Conservation (phyloP, 495 filamentous ascomycete genomes). For the Sabuloglossum arenarium region DNA sequence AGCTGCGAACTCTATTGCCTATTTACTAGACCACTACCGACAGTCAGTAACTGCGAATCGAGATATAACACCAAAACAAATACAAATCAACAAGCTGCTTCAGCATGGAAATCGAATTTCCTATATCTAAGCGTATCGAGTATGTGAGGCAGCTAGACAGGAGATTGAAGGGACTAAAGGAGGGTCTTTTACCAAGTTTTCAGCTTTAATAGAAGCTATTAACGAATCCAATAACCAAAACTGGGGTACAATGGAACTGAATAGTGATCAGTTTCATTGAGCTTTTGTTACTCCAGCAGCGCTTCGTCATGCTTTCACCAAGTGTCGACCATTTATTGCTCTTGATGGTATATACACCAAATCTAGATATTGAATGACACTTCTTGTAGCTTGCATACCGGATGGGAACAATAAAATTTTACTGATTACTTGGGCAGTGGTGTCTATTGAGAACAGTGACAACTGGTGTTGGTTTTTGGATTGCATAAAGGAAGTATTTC, state of each 20-base stretch:
- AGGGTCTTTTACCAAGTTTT: neutral
- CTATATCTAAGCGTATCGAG: neutral
- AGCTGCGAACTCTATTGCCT: neutral
- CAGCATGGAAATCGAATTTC: neutral
- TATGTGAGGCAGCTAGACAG: neutral
- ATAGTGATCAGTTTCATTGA: neutral
- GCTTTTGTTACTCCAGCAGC: neutral
- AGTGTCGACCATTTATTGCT: neutral
- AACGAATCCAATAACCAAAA: neutral
- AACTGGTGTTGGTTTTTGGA: neutral
- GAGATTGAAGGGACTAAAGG: neutral
- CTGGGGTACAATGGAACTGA: neutral
- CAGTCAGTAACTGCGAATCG: neutral
- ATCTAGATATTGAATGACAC: neutral
- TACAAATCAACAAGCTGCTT: neutral
- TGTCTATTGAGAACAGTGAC: neutral
- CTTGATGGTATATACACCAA: neutral
- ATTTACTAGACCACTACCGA: neutral
- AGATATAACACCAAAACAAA: neutral
- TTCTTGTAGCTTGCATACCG: neutral
- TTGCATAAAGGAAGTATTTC: neutral
- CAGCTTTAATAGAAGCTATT: neutral
- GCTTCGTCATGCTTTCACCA: neutral
- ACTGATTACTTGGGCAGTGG: neutral
- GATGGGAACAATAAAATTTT: neutral